phyloP scores from a whole-genome alignment of 2,329 filamentous ascomycete species.

The Fusarium gaditjirri region DNA sequence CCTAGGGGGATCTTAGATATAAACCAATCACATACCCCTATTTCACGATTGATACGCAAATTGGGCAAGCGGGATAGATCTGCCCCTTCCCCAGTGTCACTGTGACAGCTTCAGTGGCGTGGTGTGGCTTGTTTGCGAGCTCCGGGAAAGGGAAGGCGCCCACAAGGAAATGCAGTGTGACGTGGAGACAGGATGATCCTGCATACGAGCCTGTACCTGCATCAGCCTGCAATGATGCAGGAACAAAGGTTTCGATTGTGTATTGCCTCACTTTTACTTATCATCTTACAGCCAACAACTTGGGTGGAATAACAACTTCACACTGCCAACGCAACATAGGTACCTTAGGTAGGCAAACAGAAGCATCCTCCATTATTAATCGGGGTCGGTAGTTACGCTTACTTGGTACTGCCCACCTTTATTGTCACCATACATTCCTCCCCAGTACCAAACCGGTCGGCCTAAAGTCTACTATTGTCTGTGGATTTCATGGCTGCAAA shows the following conservation, averaged over 20 bases:
- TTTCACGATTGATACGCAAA: conserved; percentile 17
- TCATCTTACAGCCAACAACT: neutral
- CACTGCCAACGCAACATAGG: neutral
- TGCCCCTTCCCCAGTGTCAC: conserved; percentile 9
- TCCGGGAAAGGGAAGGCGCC: conserved; percentile 27
- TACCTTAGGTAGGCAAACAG: neutral
- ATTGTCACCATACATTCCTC: conserved; percentile 31
- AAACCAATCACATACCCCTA: conserved; percentile 8
- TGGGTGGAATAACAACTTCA: neutral
- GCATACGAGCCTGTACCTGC: conserved; percentile 11
- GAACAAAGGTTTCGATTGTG: neutral
- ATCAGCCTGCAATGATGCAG: neutral
- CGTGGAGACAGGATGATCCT: conserved; percentile 24
- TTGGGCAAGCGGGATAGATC: conserved; percentile 24
- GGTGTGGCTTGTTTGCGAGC: conserved; percentile 19
- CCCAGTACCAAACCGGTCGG: conserved; percentile 2
- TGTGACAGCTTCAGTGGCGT: conserved; percentile 22
- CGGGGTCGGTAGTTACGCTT: neutral
- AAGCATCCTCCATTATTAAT: neutral
- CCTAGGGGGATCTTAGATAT: neutral
- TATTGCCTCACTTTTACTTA: neutral
- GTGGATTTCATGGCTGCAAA: conserved; percentile 24
- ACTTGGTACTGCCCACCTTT: neutral
- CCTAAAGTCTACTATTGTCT: neutral
- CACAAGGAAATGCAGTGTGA: conserved; percentile 4